Percentiles rank a stretch among this genome's conserved stretches.
phyloP scores from a whole-genome alignment of 805 yeast genomes.

The Scheffersomyces lignosus region DNA sequence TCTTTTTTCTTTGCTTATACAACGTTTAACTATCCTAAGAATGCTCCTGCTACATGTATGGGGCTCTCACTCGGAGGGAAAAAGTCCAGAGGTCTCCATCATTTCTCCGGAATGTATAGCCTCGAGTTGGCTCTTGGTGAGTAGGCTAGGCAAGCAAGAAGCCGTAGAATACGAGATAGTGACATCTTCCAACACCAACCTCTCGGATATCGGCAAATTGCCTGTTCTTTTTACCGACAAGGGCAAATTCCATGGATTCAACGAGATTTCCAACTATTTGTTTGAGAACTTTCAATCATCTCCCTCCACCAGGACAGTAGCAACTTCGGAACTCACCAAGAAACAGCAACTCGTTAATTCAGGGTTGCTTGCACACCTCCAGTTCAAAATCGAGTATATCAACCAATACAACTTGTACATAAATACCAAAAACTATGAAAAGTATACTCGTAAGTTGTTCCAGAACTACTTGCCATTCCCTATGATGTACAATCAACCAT shows the following conservation, averaged over 20 bases:
- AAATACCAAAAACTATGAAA: slow-evolving; percentile 58
- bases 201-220: slow-evolving; percentile 48
- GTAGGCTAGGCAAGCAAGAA: slow-evolving; percentile 9
- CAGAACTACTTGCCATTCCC: slow-evolving; percentile 63
- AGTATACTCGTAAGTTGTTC: slow-evolving; percentile 57
- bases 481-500: slow-evolving; percentile 69
- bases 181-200: slow-evolving; percentile 58
- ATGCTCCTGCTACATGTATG: slow-evolving; percentile 48
- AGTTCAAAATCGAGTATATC: slow-evolving; percentile 43
- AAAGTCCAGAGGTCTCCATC: slow-evolving; percentile 38
- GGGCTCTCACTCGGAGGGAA: slow-evolving; percentile 38
- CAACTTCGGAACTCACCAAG: slow-evolving; percentile 7
- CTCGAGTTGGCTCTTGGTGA: slow-evolving; percentile 37
- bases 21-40: neutral
- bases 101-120: slow-evolving; percentile 57
- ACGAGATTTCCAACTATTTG: slow-evolving; percentile 34
- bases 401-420: slow-evolving; percentile 59
- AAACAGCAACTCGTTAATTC: slow-evolving; percentile 41
- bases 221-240: slow-evolving; percentile 45
- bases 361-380: slow-evolving; percentile 44
- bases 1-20: too few species aligned
- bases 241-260: slow-evolving; percentile 39
- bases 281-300: slow-evolving; percentile 11
- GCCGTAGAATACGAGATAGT: slow-evolving; percentile 34
- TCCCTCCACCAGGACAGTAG: too few species aligned